Conservation (phyloP, 2,329 filamentous ascomycete species). For the Didymosphaeria variabile region DNA sequence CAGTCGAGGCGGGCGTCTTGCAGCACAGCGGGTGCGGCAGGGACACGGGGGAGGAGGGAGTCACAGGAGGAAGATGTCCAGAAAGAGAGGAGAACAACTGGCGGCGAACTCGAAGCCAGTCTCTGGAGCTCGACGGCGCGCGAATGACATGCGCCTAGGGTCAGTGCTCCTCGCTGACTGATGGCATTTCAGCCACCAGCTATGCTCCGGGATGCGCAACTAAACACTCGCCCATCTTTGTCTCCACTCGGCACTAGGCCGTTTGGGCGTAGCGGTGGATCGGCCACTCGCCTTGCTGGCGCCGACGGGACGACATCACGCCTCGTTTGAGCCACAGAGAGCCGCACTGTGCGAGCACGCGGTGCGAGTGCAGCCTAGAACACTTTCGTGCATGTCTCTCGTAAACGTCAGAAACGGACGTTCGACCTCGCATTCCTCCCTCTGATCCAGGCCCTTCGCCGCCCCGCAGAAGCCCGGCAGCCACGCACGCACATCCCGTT, state of each 20-base stretch:
- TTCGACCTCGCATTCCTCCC: background rate
- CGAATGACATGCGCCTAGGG: slow-evolving; percentile 10
- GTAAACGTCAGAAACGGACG: background rate
- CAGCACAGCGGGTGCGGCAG: background rate
- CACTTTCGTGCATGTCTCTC: background rate
- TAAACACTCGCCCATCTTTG: slow-evolving; percentile 8
- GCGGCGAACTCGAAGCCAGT: slow-evolving; percentile 3
- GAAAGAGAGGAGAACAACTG: background rate
- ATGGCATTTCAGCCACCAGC: slow-evolving; percentile 14
- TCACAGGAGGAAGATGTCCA: background rate
- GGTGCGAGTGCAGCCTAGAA: background rate
- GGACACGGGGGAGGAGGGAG: background rate
- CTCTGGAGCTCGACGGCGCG: slow-evolving; percentile 5
- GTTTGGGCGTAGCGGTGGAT: slow-evolving; percentile 16
- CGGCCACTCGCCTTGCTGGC: slow-evolving; percentile 1
- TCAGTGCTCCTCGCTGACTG: slow-evolving; percentile 22
- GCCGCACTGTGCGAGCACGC: slow-evolving; percentile 2
- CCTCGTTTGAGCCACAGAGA: background rate
- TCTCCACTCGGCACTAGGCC: slow-evolving; percentile 4
- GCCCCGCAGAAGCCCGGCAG: background rate
- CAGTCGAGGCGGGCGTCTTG: slow-evolving; percentile 3
- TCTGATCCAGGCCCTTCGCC: background rate
- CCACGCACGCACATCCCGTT: background rate
- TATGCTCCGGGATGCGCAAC: background rate
- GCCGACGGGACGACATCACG: slow-evolving; percentile 19